Base-by-base conservation (phyloP, 2,329 filamentous ascomycete genomes). In the Aspergillus sp. region DNA sequence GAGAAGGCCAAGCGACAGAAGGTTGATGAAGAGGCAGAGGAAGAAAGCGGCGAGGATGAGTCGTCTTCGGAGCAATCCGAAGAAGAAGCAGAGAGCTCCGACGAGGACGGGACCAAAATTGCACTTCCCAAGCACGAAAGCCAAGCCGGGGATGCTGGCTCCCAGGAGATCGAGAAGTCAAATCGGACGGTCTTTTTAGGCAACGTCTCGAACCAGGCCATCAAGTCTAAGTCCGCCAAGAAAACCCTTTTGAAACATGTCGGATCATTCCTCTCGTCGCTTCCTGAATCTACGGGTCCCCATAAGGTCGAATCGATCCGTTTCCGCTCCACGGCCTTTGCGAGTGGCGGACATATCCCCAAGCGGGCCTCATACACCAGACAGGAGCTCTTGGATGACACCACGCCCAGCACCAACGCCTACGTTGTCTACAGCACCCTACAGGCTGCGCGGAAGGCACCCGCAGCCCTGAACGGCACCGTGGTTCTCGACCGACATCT, bases 301-400 rank as follows among this genome's bases (percentile, higher is more conserved):
- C 89, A 91, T 76, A 93, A 90, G 69, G 82, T 99, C 49, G 91
- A 96, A 73, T 96, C 93, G 2, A 83, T 99, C 61, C 91, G 95
- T 22, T 99, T 98, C 82, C 91, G 95, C 59, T 98, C 94, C 7
- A 91, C 92, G 14, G 90, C 95, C 2, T 98, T 96, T 75, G 85
- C 90, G 5, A 87, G 87, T 29, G 71, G 71, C 42, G 85, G 82
- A 39, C 82, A 87, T 16, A 84, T 97, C 58, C 95, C 95, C 53
- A 97, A 96, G 79, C 91, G 94, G 63, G 95, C 94, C n/a, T 90
- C 95, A 24, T 98, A 87, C 75, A 95, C 94, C 62, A 96, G 91
- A 69, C 92, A 93, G 73, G 88, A 92, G 24, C 82, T 98, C 59
- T 94, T 97, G 89, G 88, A 91, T 61, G 87, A 91, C 20, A 99